Evolutionary conservation across 208 protist species (phyloP), one percentile per base, ranked within the genome.

Genomic region (Wallacemonas rigidus): DNA sequence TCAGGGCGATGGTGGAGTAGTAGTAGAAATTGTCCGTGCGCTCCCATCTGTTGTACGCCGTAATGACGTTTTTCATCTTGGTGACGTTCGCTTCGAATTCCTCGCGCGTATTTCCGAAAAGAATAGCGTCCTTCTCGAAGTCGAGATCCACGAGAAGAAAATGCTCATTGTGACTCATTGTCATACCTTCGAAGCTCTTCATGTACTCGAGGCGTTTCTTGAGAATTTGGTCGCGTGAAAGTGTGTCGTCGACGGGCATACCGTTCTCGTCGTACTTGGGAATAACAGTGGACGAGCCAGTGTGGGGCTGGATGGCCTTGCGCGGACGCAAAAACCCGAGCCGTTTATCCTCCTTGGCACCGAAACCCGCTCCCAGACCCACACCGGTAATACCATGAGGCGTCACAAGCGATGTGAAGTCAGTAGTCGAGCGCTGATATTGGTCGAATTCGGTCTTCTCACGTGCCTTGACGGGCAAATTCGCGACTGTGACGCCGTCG

Each of bases 101-200:
- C 53, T 91, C 89, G 12, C 86, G 81, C 2, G 87, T 94, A 61
- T 78, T 86, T 38, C 92, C 92, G 75, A 95, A 93, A 12, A 96
- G 74, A 50, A 91, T 75, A 35, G 89, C 78, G 69, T 96, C 92
- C 74, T 91, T 96, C 41, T 91, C 81, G 68, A 92, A 94, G 76
- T 96, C 92, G 5, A 96, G 77, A 61, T 96, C 92, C 1, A 86
- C 88, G n/a, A 96, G 77, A n/a, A 96, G 71, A 69, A 94, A 94
- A 69, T 96, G 92, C 65, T 96, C 89, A 12, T 81, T 73, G 58
- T 80, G 76, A 55, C 88, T 95, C 77, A 94, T 83, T 38, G 79
- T 90, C 38, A 81, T 94, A 44, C 91, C 91, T 44, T 93, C 81
- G 58, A 93, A 87, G 67, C 82, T 93, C 51, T 90, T 87, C 79